Base-by-base conservation (phyloP, 2,329 filamentous ascomycete genomes). In the Alternaria longipes region DNA sequence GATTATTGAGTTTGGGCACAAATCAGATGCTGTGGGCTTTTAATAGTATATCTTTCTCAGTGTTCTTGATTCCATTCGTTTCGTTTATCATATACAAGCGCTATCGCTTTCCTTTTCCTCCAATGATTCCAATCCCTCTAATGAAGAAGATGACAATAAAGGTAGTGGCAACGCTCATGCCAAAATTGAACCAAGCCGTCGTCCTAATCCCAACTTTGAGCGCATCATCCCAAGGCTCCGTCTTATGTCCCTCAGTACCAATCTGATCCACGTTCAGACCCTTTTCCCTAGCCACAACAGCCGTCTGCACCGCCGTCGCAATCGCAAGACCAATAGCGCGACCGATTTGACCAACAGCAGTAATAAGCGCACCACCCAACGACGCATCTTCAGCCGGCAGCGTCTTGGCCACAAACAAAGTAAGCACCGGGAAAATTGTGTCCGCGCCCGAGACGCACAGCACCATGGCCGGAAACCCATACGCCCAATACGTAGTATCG, bases 361-460 rank as follows among this genome's bases (percentile, higher is more conserved):
- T 91, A 71, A 91, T 86, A 8, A 91, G 82, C 0, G 88, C 90
- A 1, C 89, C 90, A 0, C 89, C 89, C 0, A 91, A 75, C 1
- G 88, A 87, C 69, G 91, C 89, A 63, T 92, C 89, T 51, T 87
- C 85, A 0, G 81, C 79, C 0, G 89, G 86, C 0, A 92, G 81
- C 0, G 85, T 82, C 62, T 87, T 86, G 0, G 89, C 89, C 0
- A 86, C 89, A 71, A 90, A 91, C 0, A 92, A 82, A 0, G 87
- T 88, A 18, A 91, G 79, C 5, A 85, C 86, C 0, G 89, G 89
- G 82, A 87, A 91, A 0, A 89, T 82, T 0, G 87, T 89, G 70
- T 92, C 89, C 3, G 88, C 87, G 32, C 90, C 89, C 36, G 90
- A 81, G 8, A 90, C 88, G 7, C 84, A 84, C 4, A 92, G 78